A percentile compares a stretch with the other conserved stretches of the same genome.
Evolutionary conservation across 495 filamentous ascomycete genomes (phyloP).

Genomic region (Penicillium chermesinum): DNA sequence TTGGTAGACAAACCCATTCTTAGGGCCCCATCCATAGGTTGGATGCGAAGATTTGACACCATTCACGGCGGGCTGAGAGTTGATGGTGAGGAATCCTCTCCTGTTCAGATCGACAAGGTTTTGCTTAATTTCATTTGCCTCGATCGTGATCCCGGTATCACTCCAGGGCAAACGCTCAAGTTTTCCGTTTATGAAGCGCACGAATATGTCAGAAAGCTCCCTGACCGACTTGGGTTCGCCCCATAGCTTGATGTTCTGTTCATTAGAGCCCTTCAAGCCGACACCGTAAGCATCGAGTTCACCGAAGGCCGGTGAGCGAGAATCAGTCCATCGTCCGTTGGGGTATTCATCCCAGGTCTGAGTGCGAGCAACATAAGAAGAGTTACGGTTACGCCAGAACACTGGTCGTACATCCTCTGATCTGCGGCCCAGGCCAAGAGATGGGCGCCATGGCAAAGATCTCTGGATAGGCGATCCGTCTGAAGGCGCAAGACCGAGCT

Average conservation of each 20-base stretch:
- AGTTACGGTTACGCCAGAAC: slow-evolving; percentile 97
- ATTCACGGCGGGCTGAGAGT: slow-evolving; percentile 93
- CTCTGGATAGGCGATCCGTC: slow-evolving; percentile 70
- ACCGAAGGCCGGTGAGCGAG: slow-evolving; percentile 92
- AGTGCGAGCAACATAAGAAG: slow-evolving; percentile 89
- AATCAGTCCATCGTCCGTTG: slow-evolving; percentile 98
- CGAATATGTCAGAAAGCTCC: slow-evolving; percentile 78
- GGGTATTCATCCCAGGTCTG: slow-evolving; percentile 99
- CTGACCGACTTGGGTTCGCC: slow-evolving; percentile 73
- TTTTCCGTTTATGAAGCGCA: slow-evolving; percentile 73
- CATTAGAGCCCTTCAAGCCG: slow-evolving; percentile 92
- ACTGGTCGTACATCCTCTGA: slow-evolving; percentile 96
- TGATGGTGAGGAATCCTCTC: slow-evolving; percentile 89
- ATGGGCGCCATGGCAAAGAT: slow-evolving; percentile 90
- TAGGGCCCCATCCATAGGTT: slow-evolving; percentile 89
- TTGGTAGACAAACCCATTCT: slow-evolving; percentile 95
- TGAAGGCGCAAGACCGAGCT: slow-evolving; percentile 74
- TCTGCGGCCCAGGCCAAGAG: slow-evolving; percentile 78
- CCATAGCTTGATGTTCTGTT: slow-evolving; percentile 94
- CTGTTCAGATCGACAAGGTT: slow-evolving; percentile 76
- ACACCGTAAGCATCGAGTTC: slow-evolving; percentile 95
- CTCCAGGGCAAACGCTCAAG: slow-evolving; percentile 90
- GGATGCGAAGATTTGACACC: slow-evolving; percentile 86
- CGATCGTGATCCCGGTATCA: slow-evolving; percentile 75
- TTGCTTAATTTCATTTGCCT: slow-evolving; percentile 71